A percentile compares a stretch with the other conserved stretches of the same genome.
These are phyloP conservation scores for Xylaria sp. DNA, from an alignment of 2,329 filamentous ascomycete species.

Conservation along the genomic window DNA sequence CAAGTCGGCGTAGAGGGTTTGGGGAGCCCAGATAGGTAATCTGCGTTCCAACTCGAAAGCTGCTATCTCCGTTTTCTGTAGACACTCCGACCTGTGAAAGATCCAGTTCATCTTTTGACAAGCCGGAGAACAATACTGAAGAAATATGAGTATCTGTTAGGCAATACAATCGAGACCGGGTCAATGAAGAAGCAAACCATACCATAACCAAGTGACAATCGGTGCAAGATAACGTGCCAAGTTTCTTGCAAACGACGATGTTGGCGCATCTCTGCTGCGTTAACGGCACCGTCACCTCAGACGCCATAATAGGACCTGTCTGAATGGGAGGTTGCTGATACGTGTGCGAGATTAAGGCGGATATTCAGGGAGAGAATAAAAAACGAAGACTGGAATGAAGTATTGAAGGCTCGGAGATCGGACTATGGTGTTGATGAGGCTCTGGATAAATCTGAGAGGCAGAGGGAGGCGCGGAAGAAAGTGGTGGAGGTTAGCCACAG, in stretches of 20 bases:
- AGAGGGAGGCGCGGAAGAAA: background rate
- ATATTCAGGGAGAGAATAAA: background rate
- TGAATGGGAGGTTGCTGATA: background rate
- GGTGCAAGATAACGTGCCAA: background rate
- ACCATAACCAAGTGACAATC: background rate
- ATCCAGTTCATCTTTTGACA: slow-evolving; percentile 12
- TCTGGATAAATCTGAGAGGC: background rate
- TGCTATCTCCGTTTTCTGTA: background rate
- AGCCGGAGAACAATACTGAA: slow-evolving; percentile 19
- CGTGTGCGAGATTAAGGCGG: background rate
- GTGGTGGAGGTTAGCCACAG: background rate
- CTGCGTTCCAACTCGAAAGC: slow-evolving; percentile 10
- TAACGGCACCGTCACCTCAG: background rate
- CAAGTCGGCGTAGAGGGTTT: slow-evolving; percentile 5
- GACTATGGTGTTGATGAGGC: background rate
- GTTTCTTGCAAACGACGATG: background rate
- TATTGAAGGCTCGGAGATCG: no score
- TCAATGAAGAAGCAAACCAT: background rate
- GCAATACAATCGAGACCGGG: background rate
- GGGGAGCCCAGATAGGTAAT: slow-evolving; percentile 22
- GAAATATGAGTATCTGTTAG: background rate
- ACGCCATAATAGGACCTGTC: background rate
- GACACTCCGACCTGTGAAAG: slow-evolving; percentile 2
- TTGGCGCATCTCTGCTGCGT: slow-evolving; percentile 17
- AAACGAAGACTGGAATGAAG: background rate